Percentiles rank a stretch among this genome's conserved stretches.
Evolutionary conservation across 208 protist species (phyloP).

Genomic region (Trypanosoma lewisi): DNA sequence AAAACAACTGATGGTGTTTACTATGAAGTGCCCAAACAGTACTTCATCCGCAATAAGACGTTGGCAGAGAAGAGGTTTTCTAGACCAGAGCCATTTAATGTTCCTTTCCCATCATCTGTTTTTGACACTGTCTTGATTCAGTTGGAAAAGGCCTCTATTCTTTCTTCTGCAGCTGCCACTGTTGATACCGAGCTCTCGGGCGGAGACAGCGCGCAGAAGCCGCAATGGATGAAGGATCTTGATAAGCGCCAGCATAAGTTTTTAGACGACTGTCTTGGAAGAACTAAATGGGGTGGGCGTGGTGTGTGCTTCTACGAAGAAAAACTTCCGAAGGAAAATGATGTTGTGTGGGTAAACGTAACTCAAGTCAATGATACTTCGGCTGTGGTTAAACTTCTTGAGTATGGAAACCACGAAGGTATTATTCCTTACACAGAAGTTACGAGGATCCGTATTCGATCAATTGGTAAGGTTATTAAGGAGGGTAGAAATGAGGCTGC

Average conservation of each 20-base stretch:
- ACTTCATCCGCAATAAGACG: slow-evolving; percentile 58
- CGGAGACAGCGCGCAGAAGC: slow-evolving; percentile 33
- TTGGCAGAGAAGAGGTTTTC: slow-evolving; percentile 60
- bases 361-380: slow-evolving; percentile 92
- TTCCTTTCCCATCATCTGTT: slow-evolving; percentile 50
- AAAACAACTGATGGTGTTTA: slow-evolving; percentile 71
- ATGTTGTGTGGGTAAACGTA: slow-evolving; percentile 98
- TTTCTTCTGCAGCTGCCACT: slow-evolving; percentile 48
- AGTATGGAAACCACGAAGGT: slow-evolving; percentile 99
- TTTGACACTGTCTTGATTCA: slow-evolving; percentile 60
- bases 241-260: slow-evolving; percentile 84
- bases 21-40: slow-evolving; percentile 79
- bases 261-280: slow-evolving; percentile 63
- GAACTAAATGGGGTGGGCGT: slow-evolving; percentile 76
- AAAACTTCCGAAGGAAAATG: slow-evolving; percentile 93
- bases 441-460: slow-evolving; percentile 96
- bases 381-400: slow-evolving; percentile 93
- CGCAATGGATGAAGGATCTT: slow-evolving; percentile 70
- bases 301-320: slow-evolving; percentile 74
- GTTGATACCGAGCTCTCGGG: slow-evolving; percentile 43
- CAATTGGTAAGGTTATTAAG: slow-evolving; percentile 98
- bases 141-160: slow-evolving; percentile 77
- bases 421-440: slow-evolving; percentile 99
- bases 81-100: slow-evolving; percentile 57
- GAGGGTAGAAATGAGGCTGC: slow-evolving; percentile 96